Evolutionary conservation across 495 filamentous ascomycete genomes (phyloP).

Genomic region (Penicillium daleae): DNA sequence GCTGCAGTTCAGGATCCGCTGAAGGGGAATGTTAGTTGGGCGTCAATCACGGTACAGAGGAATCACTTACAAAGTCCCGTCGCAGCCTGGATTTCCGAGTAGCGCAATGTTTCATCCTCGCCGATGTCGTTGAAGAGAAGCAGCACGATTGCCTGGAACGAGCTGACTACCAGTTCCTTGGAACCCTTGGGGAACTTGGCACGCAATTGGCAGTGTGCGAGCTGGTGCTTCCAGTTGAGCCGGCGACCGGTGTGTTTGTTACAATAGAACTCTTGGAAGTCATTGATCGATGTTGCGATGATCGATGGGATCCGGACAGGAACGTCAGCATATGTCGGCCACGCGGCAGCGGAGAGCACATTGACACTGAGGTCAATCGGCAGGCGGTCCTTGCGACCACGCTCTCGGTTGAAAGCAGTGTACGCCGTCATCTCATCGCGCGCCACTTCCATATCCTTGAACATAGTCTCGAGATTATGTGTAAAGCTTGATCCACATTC

Average conservation of each 20-base stretch:
- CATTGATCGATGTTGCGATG: constrained; percentile 66
- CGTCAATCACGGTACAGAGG: background rate
- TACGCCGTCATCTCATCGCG: constrained; percentile 83
- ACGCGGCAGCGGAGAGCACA: constrained; percentile 83
- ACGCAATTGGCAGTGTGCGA: constrained; percentile 83
- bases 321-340: constrained; percentile 89
- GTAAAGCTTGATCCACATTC: constrained; percentile 95
- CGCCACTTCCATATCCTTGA: constrained; percentile 93
- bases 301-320: constrained; percentile 73
- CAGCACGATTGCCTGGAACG: constrained; percentile 89
- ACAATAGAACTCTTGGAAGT: constrained; percentile 82
- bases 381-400: constrained; percentile 51
- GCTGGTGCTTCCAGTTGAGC: constrained; percentile 87
- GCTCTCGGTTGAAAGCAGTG: constrained; percentile 53
- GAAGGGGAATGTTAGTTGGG: constrained; percentile 28
- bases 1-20: constrained; percentile 77
- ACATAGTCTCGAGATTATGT: constrained; percentile 97
- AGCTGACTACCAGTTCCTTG: constrained; percentile 86
- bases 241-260: constrained; percentile 83
- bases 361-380: constrained; percentile 82
- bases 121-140: constrained; percentile 84
- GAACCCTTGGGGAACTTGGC: constrained; percentile 75
- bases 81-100: constrained; percentile 67
- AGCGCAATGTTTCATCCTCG: constrained; percentile 59
- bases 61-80: constrained; percentile 64